phyloP scores from a whole-genome alignment of 139 green algal genomes.

The Volvox africanus region DNA sequence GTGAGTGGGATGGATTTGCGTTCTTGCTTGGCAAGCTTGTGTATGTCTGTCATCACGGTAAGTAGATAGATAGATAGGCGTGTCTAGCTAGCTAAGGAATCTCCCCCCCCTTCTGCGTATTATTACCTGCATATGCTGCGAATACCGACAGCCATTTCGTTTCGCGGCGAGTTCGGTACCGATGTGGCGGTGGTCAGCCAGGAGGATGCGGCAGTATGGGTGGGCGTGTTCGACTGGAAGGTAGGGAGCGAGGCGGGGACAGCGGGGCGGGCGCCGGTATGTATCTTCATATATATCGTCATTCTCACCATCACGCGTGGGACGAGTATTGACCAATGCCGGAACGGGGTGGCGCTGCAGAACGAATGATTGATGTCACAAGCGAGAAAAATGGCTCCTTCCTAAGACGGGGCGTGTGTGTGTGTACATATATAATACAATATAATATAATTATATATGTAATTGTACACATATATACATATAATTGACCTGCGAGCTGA shows the following conservation, averaged over 20 bases:
- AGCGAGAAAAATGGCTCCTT: too few relatives aligned
- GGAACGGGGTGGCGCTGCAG: too few relatives aligned
- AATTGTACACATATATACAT: too few relatives aligned
- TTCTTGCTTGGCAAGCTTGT: background rate
- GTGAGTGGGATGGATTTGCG: too few relatives aligned
- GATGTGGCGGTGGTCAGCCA: constrained; percentile 56
- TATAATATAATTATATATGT: too few relatives aligned
- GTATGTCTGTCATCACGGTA: background rate
- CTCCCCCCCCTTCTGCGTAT: background rate
- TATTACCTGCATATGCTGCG: background rate
- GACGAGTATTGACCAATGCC: too few relatives aligned
- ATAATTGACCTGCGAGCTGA: too few relatives aligned
- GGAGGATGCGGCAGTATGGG: constrained; percentile 62
- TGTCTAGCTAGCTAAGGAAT: background rate
- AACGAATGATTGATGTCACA: too few relatives aligned
- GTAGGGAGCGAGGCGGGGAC: background rate
- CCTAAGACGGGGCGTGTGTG: background rate
- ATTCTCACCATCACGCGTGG: too few relatives aligned
- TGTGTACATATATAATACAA: too few relatives aligned
- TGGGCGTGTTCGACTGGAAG: constrained; percentile 63
- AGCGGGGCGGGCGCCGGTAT: background rate
- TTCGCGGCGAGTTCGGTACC: constrained; percentile 27
- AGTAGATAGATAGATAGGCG: background rate
- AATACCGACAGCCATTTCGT: constrained; percentile 48
- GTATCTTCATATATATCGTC: too few relatives aligned